phyloP scores from a whole-genome alignment of 495 filamentous ascomycete species.

The Penicillium verhagenii region DNA sequence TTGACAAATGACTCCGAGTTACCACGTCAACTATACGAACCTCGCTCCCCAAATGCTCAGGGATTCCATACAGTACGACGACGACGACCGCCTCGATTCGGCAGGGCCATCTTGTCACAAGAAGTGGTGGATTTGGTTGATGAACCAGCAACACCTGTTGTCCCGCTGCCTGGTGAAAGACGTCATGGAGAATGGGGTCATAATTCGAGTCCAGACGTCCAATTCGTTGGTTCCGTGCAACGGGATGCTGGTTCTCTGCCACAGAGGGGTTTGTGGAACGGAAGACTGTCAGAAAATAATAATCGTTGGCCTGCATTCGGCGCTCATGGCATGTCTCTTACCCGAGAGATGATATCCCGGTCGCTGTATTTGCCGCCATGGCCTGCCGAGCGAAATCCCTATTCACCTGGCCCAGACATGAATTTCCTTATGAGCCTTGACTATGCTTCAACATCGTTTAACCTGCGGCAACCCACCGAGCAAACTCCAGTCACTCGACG shows the following conservation, averaged over 20 bases:
- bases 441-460: slow-evolving; percentile 23
- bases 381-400: too few species aligned
- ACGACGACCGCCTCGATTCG: slow-evolving; percentile 35
- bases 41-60: not conserved
- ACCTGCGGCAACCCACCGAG: slow-evolving; percentile 20
- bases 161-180: slow-evolving; percentile 26
- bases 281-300: too few species aligned
- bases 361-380: too few species aligned
- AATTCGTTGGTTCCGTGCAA: slow-evolving; percentile 37
- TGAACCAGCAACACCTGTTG: slow-evolving; percentile 12
- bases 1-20: slow-evolving; percentile 52
- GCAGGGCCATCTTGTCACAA: slow-evolving; percentile 31
- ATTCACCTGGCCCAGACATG: too few species aligned
- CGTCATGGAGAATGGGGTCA: too few species aligned
- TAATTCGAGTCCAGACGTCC: slow-evolving; percentile 43
- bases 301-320: too few species aligned
- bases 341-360: too few species aligned
- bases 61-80: slow-evolving; percentile 13
- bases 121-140: slow-evolving; percentile 40
- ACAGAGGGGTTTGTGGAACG: too few species aligned
- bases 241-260: too few species aligned
- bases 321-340: too few species aligned
- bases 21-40: slow-evolving; percentile 18
- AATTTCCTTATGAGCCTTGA: slow-evolving; percentile 14
- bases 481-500: slow-evolving; percentile 29